Percentiles rank a stretch among this genome's conserved stretches.
Conservation (phyloP, 148 eudicot genomes). For the Rhododendron molle region DNA sequence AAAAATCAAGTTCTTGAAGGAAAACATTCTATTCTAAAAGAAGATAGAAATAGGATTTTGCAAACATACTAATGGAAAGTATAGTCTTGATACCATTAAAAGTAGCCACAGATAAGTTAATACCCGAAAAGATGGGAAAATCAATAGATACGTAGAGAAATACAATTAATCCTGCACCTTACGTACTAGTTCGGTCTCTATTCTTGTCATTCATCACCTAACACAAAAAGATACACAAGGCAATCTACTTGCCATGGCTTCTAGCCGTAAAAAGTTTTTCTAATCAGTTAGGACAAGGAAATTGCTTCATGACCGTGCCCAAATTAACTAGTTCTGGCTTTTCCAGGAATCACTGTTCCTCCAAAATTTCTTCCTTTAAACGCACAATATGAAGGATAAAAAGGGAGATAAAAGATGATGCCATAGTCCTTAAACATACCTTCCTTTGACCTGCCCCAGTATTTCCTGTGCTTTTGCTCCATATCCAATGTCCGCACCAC, state of each 20-base stretch:
- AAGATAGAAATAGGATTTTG: not conserved
- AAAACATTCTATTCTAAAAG: not conserved
- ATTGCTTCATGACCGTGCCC: not conserved
- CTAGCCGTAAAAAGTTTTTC: not conserved
- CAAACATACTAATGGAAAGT: not conserved
- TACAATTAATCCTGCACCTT: not conserved
- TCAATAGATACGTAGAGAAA: not conserved
- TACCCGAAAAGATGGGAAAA: not conserved
- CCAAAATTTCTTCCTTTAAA: not conserved
- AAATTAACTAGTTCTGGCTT: not conserved
- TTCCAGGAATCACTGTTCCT: not conserved
- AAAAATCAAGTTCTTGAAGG: not conserved
- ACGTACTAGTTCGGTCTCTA: not conserved
- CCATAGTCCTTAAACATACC: conserved; percentile 34
- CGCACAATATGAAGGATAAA: not conserved
- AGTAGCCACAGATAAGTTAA: not conserved
- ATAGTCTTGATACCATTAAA: not conserved
- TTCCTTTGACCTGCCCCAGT: conserved; percentile 88
- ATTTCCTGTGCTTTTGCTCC: conserved; percentile 97
- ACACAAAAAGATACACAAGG: not conserved
- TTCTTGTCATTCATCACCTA: not conserved
- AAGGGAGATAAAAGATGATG: not conserved
- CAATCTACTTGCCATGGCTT: not conserved
- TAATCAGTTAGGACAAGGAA: not conserved
- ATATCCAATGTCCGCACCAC: conserved; percentile 85